Conservation (phyloP, 768 basidiomycete species). For the Rhizopogon sp. region DNA sequence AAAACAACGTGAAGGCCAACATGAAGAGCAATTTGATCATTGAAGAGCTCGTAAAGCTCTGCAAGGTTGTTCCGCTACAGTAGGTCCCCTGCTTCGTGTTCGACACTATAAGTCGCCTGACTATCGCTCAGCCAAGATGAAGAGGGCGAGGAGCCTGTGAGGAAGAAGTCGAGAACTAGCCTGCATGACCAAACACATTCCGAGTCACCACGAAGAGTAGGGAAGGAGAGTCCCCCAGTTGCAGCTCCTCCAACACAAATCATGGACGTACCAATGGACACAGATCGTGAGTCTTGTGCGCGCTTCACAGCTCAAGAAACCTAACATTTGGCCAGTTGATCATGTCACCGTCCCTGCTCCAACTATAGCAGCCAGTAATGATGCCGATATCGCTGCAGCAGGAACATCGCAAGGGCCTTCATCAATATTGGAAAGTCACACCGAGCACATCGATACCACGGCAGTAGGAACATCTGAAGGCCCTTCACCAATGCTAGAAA, state of each 20-base stretch:
- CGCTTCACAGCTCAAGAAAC: constrained; percentile 6
- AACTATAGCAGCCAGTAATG: background rate
- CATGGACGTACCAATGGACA: constrained; percentile 12
- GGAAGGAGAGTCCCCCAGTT: background rate
- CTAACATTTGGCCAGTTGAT: background rate
- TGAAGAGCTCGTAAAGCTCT: constrained; percentile 10
- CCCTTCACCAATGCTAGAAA: background rate
- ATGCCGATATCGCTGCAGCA: too few species aligned
- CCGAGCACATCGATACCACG: too few species aligned
- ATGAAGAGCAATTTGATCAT: constrained; percentile 21
- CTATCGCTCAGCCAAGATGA: constrained; percentile 13
- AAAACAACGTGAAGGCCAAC: constrained; percentile 18
- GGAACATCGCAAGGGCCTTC: background rate
- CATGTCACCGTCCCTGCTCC: background rate
- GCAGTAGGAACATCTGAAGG: background rate
- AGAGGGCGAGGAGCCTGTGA: background rate
- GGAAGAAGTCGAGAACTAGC: background rate
- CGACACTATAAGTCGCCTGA: background rate
- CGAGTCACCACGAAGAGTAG: background rate
- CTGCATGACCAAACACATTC: background rate
- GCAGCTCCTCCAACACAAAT: background rate
- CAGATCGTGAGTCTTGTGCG: constrained; percentile 20
- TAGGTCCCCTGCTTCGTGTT: background rate
- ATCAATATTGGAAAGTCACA: background rate
- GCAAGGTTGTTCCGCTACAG: constrained; percentile 1